Base-by-base conservation (phyloP, 164 flowering plant species). In the Nymphaea colorata region DNA sequence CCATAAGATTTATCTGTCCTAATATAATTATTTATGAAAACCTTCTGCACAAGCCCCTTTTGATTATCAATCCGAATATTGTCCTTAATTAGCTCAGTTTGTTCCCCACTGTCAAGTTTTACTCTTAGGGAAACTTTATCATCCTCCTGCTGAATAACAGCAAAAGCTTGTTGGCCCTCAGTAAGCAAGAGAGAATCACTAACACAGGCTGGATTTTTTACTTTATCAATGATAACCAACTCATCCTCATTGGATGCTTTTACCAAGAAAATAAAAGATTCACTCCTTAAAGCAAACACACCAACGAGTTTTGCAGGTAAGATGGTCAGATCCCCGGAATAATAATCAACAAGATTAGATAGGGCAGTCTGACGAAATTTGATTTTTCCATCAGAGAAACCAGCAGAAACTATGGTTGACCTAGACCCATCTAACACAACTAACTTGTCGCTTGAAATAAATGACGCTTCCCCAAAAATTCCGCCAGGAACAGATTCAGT, bases 1-100 rank as follows among this genome's bases (percentile, higher is more conserved):
- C 98, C 98, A 79, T 83, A 69, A 73, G 93, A 84, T 74, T 84
- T 84, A 68, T 95, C 98, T 42, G 93, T 90, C 51, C 97, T 79
- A 60, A 92, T 68, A 77, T 95, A 95, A 74, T 74, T 85, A 76
- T 95, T 92, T 63, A 90, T 73, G 81, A 90, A 95, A 78, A 95
- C 84, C 78, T 82, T 88, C 65, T 83, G 82, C 63, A 83, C 91
- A 44, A 67, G 61, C 53, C 99, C 99, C 74, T 84, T 83, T 60
- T 86, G 86, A 11, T 60, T 64, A 72, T 89, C 94, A 74, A 88
- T 72, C 64, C 77, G 76, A 74, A 85, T 76, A 69, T 71, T 84
- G 76, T 95, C 99, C 77, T 81, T 79, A 25, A 83, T 75, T 72
- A 88, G 76, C 77, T 83, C 79, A 73, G 25, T 73, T 55, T 69